phyloP scores from a whole-genome alignment of 805 yeast species.

The Debaryomyces hansenii region DNA sequence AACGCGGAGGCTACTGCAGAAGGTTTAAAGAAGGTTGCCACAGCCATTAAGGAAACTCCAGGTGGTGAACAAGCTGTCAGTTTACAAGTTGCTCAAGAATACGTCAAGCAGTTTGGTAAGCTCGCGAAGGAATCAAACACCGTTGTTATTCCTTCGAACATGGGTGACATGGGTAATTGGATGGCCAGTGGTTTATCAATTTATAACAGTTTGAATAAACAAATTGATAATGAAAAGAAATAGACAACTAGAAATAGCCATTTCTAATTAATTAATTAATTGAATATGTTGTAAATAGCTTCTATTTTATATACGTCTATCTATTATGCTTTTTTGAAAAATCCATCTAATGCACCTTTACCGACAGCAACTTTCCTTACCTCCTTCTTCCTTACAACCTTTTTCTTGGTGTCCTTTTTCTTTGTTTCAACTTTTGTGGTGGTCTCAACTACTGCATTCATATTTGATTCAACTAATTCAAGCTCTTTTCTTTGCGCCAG shows the following conservation, averaged over 20 bases:
- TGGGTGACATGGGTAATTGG: conserved; percentile 71
- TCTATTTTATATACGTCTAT: background rate
- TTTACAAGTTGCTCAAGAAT: conserved; percentile 79
- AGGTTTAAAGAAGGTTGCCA: conserved; percentile 63
- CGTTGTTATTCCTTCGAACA: conserved; percentile 70
- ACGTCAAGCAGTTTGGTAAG: conserved; percentile 77
- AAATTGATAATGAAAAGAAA: conserved; percentile 11
- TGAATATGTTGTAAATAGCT: conserved; percentile 4
- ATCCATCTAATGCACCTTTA: conserved; percentile 69
- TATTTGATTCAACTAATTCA: conserved; percentile 24
- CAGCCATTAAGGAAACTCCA: conserved; percentile 65
- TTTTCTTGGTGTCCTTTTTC: conserved; percentile 20
- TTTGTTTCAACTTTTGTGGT: conserved; percentile 22
- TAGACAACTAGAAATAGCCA: background rate
- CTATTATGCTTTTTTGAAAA: conserved; percentile 47
- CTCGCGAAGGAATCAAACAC: conserved; percentile 82
- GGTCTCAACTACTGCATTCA: conserved; percentile 19
- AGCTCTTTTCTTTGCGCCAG: conserved; percentile 19
- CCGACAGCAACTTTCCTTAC: conserved; percentile 50
- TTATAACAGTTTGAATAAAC: conserved; percentile 50
- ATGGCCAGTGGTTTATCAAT: conserved; percentile 79
- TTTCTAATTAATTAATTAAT: conserved; percentile 1
- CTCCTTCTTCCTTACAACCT: conserved; percentile 22
- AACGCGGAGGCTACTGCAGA: conserved; percentile 74
- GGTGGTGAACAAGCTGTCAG: conserved; percentile 77